Conservation (phyloP, 1,284 basidiomycete genomes). For the Bjerkandera adusta region DNA sequence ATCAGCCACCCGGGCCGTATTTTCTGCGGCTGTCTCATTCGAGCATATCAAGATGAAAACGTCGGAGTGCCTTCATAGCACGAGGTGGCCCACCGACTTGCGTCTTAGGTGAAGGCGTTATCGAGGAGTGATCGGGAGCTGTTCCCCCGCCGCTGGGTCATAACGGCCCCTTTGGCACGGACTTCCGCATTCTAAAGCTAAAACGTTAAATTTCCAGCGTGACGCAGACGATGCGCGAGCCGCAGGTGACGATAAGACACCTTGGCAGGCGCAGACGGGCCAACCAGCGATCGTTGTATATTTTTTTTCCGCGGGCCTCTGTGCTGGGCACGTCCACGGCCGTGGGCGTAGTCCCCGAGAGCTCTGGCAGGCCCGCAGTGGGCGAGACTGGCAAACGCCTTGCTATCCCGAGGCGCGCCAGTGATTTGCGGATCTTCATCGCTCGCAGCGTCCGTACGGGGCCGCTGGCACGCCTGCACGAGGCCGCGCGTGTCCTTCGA, state of each 20-base stretch:
- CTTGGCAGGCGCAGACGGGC: too few relatives aligned
- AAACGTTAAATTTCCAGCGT: slow-evolving; percentile 30
- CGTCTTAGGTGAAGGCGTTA: slow-evolving; percentile 16
- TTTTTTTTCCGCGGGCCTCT: too few relatives aligned
- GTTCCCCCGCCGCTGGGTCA: slow-evolving; percentile 20
- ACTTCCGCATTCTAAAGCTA: slow-evolving; percentile 33
- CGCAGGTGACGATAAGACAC: too few relatives aligned
- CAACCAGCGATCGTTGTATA: too few relatives aligned
- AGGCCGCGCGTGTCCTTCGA: slow-evolving; percentile 2
- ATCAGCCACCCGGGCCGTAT: slow-evolving; percentile 30
- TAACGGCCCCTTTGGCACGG: slow-evolving; percentile 14
- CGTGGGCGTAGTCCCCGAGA: too few relatives aligned
- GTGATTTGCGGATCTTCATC: slow-evolving; percentile 15
- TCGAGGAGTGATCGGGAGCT: slow-evolving; percentile 29
- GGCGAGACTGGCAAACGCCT: too few relatives aligned
- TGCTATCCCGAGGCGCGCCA: too few relatives aligned
- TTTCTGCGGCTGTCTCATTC: slow-evolving; percentile 22
- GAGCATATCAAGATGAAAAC: slow-evolving; percentile 31
- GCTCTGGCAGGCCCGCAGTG: too few relatives aligned
- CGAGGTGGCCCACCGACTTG: slow-evolving; percentile 20
- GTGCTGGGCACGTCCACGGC: too few relatives aligned
- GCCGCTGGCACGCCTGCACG: slow-evolving; percentile 6
- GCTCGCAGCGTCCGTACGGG: slow-evolving; percentile 3
- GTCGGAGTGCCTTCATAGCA: slow-evolving; percentile 24
- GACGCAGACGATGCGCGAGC: slow-evolving; percentile 8